phyloP scores from a whole-genome alignment of 176 grass and related monocot species.

The Zea mays region Zm-B73-REFERENCE-NAM-5.0 NC_050099.1:222240001-222240500 shows the following conservation, averaged over 20 bases:
- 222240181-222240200: conserved; percentile 17
- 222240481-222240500: neutral
- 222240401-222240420: no score
- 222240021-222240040: conserved; percentile 97
- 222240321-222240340: no score
- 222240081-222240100: conserved; percentile 88
- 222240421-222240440: neutral
- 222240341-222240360: no score
- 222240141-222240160: neutral
- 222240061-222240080: conserved; percentile 89
- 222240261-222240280: neutral
- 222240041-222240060: conserved; percentile 77
- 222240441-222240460: neutral
- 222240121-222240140: conserved; percentile 56
- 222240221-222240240: neutral
- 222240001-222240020: conserved; percentile 93
- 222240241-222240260: conserved; percentile 3
- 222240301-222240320: no score
- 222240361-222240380: no score
- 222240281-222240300: neutral
- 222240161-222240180: neutral
- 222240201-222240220: neutral
- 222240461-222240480: conserved; percentile 4
- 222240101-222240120: conserved; percentile 81
- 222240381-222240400: no score